Base-by-base conservation (phyloP, 768 basidiomycete species). In the Boletus tomentosulus region DNA sequence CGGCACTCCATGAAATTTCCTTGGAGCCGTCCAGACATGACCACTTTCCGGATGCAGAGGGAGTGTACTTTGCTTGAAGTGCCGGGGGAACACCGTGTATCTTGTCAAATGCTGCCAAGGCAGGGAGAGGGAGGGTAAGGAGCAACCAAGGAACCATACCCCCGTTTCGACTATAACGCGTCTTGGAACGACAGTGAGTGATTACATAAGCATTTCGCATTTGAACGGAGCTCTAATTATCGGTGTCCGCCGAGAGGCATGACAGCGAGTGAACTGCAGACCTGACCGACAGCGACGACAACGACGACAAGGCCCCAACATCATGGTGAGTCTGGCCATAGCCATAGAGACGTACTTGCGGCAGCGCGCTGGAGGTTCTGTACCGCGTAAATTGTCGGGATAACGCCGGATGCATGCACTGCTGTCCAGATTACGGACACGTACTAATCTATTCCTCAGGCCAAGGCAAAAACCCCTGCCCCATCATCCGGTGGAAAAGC, bases 11-110 rank as follows among this genome's bases (percentile, higher is more conserved):
- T 2, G 85, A 73, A 58, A 98, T 91, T 57, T 82, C 78, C 63
- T 85, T 86, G 0, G 83, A 85, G 22, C 86, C 87, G 62, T 94
- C 87, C 55, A 96, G 72, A 72, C 93, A 97, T 57, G 73, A 78
- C 89, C 92, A 96, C 15, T 70, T 74, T 53, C 77, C 80, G 24
- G 78, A 75, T 6, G 74, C 69, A 22, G 57, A 46, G 12, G 86
- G 77, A 3, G 69, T 69, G 63, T 90, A 91, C 69, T 78, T 81
- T 11, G 78, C 66, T 12, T 80, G 61, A 7, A 86, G 68, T 44
- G 74, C 70, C 0, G 86, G 86, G 10, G 73, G 58, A 24, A 89
- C 81, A 8, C 88, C 88, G 37, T 76, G 72, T 0, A 78, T 79
- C 63, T 81, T 82, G 56, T 78, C 74, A 34, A 75, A 47, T 28